Conservation (phyloP, 176 grass and related monocot species). For the Ananas comosus region DNA sequence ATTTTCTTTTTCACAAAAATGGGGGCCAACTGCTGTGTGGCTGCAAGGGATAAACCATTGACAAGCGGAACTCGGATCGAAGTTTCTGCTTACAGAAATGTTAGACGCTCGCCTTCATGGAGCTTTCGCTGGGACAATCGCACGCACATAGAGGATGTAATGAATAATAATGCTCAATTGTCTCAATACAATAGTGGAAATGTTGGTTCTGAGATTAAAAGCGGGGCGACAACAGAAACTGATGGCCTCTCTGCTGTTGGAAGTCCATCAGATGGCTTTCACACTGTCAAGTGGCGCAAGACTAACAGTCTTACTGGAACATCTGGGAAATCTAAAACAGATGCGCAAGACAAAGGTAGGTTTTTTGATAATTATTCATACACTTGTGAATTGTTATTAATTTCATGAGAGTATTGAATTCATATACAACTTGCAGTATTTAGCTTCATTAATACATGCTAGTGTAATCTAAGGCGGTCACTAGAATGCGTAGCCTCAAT, state of each 20-base stretch:
- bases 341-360: constrained; percentile 24
- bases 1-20: constrained; percentile 26
- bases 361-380: background rate
- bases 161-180: constrained; percentile 14
- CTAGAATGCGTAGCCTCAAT: too few species aligned
- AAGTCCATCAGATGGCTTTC: constrained; percentile 12
- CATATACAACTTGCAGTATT: background rate
- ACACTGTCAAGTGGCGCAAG: constrained; percentile 23
- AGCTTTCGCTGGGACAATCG: constrained; percentile 62
- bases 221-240: constrained; percentile 19
- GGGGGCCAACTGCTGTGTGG: constrained; percentile 58
- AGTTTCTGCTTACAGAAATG: constrained; percentile 30
- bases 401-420: background rate
- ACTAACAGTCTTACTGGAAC: constrained; percentile 30
- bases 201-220: constrained; percentile 32
- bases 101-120: constrained; percentile 58
- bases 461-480: background rate
- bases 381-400: background rate
- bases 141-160: constrained; percentile 54
- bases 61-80: constrained; percentile 24
- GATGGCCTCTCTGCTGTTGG: constrained; percentile 18
- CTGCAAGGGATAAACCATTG: constrained; percentile 42
- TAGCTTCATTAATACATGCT: background rate
- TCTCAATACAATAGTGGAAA: constrained; percentile 24
- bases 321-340: constrained; percentile 26